A percentile compares a stretch with the other conserved stretches of the same genome.
Conservation (phyloP, 2,329 filamentous ascomycete genomes). For the Dactylonectria macrodidyma region DNA sequence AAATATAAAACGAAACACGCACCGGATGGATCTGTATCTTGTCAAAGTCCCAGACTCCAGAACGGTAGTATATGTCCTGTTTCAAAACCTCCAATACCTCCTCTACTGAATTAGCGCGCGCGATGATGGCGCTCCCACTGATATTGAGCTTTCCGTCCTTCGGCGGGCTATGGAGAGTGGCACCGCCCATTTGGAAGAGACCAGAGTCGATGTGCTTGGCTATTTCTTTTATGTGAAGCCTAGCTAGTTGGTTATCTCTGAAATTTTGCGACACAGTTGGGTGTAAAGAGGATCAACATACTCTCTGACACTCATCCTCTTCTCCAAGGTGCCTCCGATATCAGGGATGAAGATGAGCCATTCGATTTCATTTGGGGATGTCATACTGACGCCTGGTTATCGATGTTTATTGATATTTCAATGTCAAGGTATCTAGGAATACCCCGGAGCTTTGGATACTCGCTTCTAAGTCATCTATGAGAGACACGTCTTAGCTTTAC, state of each 20-base stretch:
- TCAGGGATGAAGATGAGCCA: conserved; percentile 21
- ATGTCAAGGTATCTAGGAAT: background rate
- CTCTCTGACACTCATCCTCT: conserved; percentile 15
- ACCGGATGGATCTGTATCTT: conserved; percentile 19
- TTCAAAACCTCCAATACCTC: conserved; percentile 10
- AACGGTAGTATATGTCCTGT: conserved; percentile 14
- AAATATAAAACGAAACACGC: background rate
- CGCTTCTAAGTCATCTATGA: background rate
- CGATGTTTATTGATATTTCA: background rate
- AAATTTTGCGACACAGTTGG: background rate
- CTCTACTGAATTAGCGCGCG: conserved; percentile 1
- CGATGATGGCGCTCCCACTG: conserved; percentile 16
- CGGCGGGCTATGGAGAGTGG: conserved; percentile 2
- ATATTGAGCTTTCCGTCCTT: background rate
- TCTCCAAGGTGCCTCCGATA: conserved; percentile 9
- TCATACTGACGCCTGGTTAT: background rate
- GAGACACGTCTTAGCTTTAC: background rate
- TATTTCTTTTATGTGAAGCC: conserved; percentile 13
- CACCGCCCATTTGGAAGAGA: conserved; percentile 20
- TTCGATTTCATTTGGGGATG: conserved; percentile 1
- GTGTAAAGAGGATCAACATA: background rate
- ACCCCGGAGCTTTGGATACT: background rate
- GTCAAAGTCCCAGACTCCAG: conserved; percentile 12
- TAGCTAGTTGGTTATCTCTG: background rate
- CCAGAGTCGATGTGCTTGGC: conserved; percentile 18